Conservation (phyloP, 345 rosid genomes). For the Ceriops zippeliana region DNA sequence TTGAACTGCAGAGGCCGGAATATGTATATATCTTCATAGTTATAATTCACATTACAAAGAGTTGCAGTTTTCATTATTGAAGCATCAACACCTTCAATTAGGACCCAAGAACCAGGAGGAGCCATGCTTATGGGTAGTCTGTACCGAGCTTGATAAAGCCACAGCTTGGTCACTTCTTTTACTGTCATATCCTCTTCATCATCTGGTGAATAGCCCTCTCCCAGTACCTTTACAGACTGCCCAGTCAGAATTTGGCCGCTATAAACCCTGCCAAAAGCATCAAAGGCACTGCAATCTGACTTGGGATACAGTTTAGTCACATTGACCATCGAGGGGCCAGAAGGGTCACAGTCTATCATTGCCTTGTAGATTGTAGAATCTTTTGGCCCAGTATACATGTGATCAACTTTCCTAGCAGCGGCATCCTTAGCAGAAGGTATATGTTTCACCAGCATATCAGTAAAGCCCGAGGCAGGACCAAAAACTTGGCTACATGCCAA, state of each 20-base stretch:
- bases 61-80: constrained; percentile 98
- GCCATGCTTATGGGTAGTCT: constrained; percentile 90
- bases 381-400: constrained; percentile 72
- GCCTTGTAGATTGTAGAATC: constrained; percentile 65
- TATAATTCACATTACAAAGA: constrained; percentile 57
- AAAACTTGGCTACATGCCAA: constrained; percentile 88
- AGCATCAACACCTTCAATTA: constrained; percentile 94
- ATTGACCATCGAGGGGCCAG: constrained; percentile 93
- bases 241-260: constrained; percentile 92
- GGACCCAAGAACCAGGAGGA: constrained; percentile 97
- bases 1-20: constrained; percentile 88
- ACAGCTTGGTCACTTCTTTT: constrained; percentile 87
- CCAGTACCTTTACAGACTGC: constrained; percentile 79
- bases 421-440: constrained; percentile 93
- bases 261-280: constrained; percentile 94
- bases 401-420: constrained; percentile 80
- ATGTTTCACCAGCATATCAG: constrained; percentile 93
- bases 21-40: constrained; percentile 73
- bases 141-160: constrained; percentile 94
- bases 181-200: constrained; percentile 97
- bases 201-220: constrained; percentile 96
- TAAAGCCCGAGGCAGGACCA: constrained; percentile 95
- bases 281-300: constrained; percentile 94
- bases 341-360: constrained; percentile 81
- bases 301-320: constrained; percentile 94